Evolutionary conservation across 768 basidiomycete species (phyloP), one percentile per base, ranked within the genome.

Genomic region (Pleurotus salmoneostramineus): DNA sequence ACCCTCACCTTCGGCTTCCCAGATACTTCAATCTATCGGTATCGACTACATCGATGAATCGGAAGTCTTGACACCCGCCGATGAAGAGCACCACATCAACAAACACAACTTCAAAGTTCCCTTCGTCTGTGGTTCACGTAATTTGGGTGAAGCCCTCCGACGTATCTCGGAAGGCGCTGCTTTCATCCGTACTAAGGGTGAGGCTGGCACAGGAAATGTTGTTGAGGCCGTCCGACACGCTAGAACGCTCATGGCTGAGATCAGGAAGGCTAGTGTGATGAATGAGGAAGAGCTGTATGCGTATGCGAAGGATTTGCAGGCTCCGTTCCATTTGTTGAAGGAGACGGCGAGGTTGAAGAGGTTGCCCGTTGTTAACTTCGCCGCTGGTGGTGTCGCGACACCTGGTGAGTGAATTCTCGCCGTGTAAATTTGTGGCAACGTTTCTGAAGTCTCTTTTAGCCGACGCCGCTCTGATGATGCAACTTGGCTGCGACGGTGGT

Each of bases 381-480:
- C 95, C 12, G 96, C 95, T 56, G 95, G 95, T 57, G 95, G 95
- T 55, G 82, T 95, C 51, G 92, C 93, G 48, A 95, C 93, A 7
- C 94, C 94, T 50, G 93, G 92, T 91, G 66, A 49, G 77, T 61
- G 45, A 43, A 36, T 36, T 40, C n/a, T 8, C 27, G 31, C 11
- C 43, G 42, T 49, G 31, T 49, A 48, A 50, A 11, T 40, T 33
- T 40, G 31, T 11, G 6, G 42, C 6, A 36, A 27, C 17, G 44
- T 40, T 14, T 31, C 33, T 8, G 6, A 7, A 56, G 36, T 40
- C 21, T 47, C 40, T 50, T 42, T 35, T 71, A 85, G 94, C 92
- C 63, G 96, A 99, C 71, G 96, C 96, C 12, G 97, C 97, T 3
- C 72, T 98, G 61, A 97, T 98, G 96, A 98, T 98, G 95, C 94